Conservation (phyloP, 495 filamentous ascomycete species). For the Aspergillus saccharolyticus region DNA sequence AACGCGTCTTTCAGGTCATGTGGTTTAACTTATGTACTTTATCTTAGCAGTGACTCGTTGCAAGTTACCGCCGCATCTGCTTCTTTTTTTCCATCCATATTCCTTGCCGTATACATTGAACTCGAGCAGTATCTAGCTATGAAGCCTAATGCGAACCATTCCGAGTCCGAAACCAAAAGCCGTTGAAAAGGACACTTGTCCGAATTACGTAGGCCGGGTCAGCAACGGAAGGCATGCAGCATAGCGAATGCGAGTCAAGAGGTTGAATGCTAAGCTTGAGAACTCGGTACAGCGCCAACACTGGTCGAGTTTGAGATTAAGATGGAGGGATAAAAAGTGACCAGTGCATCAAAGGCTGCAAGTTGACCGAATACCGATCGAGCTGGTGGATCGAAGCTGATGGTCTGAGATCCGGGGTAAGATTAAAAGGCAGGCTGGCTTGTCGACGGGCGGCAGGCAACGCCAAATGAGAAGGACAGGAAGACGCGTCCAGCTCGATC, state of each 20-base stretch:
- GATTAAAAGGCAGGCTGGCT: too few relatives aligned
- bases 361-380: slow-evolving; percentile 4
- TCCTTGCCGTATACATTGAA: not conserved
- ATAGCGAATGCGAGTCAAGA: not conserved
- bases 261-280: not conserved
- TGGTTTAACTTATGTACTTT: not conserved
- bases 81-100: too few relatives aligned
- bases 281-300: not conserved
- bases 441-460: slow-evolving; percentile 1
- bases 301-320: slow-evolving; percentile 1
- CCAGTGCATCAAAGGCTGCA: not conserved
- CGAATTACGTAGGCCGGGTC: slow-evolving; percentile 4
- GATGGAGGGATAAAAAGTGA: not conserved
- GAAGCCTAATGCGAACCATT: not conserved
- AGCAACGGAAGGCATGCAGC: not conserved
- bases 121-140: not conserved
- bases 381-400: slow-evolving; percentile 20
- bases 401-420: slow-evolving; percentile 19
- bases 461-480: slow-evolving; percentile 6
- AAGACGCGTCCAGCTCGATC: not conserved
- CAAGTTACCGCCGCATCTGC: too few relatives aligned
- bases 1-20: not conserved
- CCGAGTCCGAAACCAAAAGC: too few relatives aligned
- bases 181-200: slow-evolving; percentile 4
- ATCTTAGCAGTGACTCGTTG: too few relatives aligned